These are phyloP conservation scores for Helicocarpus griseus DNA, from an alignment of 2,329 filamentous ascomycete species.

Conservation along the genomic window DNA sequence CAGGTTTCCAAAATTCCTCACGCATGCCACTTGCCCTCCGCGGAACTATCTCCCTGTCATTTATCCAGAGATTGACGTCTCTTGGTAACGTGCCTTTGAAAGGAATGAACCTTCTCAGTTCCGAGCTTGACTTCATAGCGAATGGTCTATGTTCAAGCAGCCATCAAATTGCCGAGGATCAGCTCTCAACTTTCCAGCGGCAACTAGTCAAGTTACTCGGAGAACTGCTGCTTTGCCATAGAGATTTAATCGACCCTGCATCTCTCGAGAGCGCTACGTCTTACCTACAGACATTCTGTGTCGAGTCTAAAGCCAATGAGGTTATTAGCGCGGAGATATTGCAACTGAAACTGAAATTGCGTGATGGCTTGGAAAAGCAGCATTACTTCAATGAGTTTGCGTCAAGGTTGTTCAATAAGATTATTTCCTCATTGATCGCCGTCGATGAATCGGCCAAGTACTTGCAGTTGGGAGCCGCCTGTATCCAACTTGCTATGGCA, in stretches of 20 bases:
- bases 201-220: conserved; percentile 33
- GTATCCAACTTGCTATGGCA: conserved; percentile 66
- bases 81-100: conserved; percentile 47
- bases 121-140: conserved; percentile 54
- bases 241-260: conserved; percentile 23
- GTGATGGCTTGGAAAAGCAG: conserved; percentile 14
- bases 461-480: conserved; percentile 49
- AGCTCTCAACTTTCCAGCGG: conserved; percentile 40
- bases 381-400: conserved; percentile 30
- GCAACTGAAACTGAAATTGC: conserved; percentile 15
- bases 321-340: conserved; percentile 12
- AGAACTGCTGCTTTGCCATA: conserved; percentile 27
- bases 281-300: conserved; percentile 11
- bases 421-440: conserved; percentile 18
- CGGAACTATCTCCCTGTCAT: conserved; percentile 39
- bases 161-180: conserved; percentile 41
- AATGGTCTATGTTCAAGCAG: conserved; percentile 45
- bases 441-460: conserved; percentile 15
- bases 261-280: conserved; percentile 18
- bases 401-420: conserved; percentile 20
- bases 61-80: conserved; percentile 48
- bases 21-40: conserved; percentile 37
- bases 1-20: conserved; percentile 21
- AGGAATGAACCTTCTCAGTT: conserved; percentile 54
- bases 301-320: neutral